These are phyloP conservation scores for Abelmoschus esculentus DNA, from an alignment of 345 rosid species.

Conservation along the genomic window DNA sequence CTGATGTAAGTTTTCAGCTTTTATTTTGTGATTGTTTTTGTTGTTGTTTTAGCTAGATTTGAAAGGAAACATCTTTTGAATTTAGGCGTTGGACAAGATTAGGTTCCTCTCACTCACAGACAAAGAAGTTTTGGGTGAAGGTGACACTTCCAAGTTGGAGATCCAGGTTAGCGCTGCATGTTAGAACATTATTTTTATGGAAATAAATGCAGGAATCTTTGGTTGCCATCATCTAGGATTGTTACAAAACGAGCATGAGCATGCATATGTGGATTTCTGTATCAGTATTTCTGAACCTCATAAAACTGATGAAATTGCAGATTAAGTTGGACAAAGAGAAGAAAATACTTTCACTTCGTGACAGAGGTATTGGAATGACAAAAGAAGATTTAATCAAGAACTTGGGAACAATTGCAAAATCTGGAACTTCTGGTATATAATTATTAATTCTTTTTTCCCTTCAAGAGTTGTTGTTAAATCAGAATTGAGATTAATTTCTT, in stretches of 20 bases:
- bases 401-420: constrained; percentile 96
- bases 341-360: constrained; percentile 77
- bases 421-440: constrained; percentile 86
- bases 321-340: constrained; percentile 91
- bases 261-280: not conserved
- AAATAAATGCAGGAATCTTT: not conserved
- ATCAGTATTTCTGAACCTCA: not conserved
- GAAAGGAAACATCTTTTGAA: constrained; percentile 2
- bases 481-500: not conserved
- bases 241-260: not conserved
- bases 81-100: constrained; percentile 89
- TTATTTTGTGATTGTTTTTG: not conserved
- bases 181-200: not conserved
- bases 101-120: constrained; percentile 93
- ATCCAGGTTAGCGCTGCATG: constrained; percentile 54
- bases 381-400: constrained; percentile 94
- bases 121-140: constrained; percentile 89
- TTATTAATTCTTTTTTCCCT: not conserved
- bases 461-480: not conserved
- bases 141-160: constrained; percentile 82
- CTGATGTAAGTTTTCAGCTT: constrained; percentile 58
- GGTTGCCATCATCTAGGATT: not conserved
- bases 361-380: constrained; percentile 96
- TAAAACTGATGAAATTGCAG: constrained; percentile 28
- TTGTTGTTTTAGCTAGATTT: not conserved